Evolutionary conservation across 176 grass and related monocot genomes (phyloP).

Genomic region (Rhipidocladum racemiflorum): DNA sequence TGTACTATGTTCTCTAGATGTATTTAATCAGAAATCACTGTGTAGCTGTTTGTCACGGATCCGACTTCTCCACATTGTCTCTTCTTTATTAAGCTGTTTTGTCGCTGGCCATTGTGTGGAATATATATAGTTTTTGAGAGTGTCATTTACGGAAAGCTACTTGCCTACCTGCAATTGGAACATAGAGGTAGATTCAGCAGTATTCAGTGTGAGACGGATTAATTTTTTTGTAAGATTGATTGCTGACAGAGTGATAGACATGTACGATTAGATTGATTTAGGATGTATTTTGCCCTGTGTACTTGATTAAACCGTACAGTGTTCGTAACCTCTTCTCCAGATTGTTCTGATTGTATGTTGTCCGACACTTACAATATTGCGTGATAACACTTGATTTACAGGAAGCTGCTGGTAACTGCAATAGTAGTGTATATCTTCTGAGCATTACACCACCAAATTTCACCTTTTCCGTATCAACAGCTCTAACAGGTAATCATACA

Average conservation of each 20-base stretch:
- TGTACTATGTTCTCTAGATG: neutral
- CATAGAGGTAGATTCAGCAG: neutral
- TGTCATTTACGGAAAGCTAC: neutral
- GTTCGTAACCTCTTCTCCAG: neutral
- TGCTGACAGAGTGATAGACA: neutral
- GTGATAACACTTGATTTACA: neutral
- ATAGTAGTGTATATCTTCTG: neutral
- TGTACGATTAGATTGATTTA: neutral
- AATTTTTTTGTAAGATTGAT: neutral
- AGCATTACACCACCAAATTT: neutral
- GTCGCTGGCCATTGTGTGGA: neutral
- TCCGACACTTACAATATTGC: neutral
- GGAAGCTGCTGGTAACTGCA: neutral
- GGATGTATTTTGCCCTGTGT: neutral
- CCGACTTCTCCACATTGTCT: neutral
- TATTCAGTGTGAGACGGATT: neutral
- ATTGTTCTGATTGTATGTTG: neutral
- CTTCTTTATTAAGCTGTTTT: neutral
- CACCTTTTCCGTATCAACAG: neutral
- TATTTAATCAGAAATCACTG: constrained; percentile 24
- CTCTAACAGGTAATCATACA: neutral
- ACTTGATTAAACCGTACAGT: neutral
- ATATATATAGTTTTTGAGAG: neutral
- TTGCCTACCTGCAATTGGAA: neutral
- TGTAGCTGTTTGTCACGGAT: neutral